These are phyloP conservation scores for Xylaria sp. DNA, from an alignment of 2,329 filamentous ascomycete genomes.

Conservation along the genomic window DNA sequence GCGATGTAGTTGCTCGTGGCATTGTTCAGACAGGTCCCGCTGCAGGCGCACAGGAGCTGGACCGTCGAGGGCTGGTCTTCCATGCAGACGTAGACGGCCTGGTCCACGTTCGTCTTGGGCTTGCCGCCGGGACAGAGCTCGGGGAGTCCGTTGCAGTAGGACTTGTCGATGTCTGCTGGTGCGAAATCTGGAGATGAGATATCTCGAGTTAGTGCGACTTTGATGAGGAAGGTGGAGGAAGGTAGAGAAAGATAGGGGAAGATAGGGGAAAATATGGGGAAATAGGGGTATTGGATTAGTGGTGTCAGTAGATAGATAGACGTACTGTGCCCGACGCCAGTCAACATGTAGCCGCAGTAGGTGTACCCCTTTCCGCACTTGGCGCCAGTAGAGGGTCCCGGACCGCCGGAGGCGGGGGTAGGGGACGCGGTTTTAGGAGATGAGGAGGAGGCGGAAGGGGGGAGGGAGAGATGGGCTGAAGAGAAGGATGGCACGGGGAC, in stretches of 20 bases:
- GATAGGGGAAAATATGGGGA: too few species aligned
- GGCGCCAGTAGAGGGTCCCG: constrained; percentile 33
- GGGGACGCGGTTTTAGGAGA: constrained; percentile 16
- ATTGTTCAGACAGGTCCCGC: constrained; percentile 48
- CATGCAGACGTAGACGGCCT: constrained; percentile 51
- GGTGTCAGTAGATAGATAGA: background rate
- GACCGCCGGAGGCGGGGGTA: constrained; percentile 20
- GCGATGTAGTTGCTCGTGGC: constrained; percentile 49
- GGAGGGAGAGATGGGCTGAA: constrained; percentile 15
- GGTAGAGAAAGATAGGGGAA: too few species aligned
- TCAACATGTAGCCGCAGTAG: constrained; percentile 50
- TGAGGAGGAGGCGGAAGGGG: constrained; percentile 7
- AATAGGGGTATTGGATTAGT: background rate
- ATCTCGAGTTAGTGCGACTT: constrained; percentile 16
- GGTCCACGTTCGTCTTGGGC: constrained; percentile 44
- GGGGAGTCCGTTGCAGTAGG: constrained; percentile 47
- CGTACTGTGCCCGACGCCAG: constrained; percentile 47
- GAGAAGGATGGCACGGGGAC: constrained; percentile 1
- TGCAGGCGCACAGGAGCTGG: constrained; percentile 48
- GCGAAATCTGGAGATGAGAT: constrained; percentile 43
- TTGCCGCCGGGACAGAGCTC: constrained; percentile 45
- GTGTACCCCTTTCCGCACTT: constrained; percentile 52
- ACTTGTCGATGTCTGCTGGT: constrained; percentile 43
- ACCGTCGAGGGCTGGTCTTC: constrained; percentile 47
- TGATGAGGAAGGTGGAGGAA: background rate